Conservation (phyloP, 768 basidiomycete genomes). For the Xerocomellus intermedius region DNA sequence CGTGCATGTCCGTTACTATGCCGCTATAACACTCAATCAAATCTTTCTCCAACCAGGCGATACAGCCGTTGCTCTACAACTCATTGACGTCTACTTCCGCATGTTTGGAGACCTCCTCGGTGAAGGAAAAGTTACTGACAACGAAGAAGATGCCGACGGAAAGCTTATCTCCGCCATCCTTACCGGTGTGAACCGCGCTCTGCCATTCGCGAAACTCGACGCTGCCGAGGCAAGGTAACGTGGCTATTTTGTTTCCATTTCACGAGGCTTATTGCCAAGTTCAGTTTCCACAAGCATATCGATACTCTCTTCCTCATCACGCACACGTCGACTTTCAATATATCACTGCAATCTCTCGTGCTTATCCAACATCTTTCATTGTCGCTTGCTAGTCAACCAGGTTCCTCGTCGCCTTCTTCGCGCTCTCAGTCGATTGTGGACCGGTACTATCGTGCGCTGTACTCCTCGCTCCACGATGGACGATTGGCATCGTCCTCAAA, state of each 20-base stretch:
- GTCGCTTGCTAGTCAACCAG: slow-evolving; percentile 43
- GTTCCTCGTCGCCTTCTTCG: slow-evolving; percentile 40
- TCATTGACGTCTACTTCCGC: slow-evolving; percentile 92
- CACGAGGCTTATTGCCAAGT: neutral
- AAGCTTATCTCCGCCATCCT: slow-evolving; percentile 86
- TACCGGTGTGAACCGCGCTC: slow-evolving; percentile 91
- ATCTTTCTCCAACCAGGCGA: slow-evolving; percentile 71
- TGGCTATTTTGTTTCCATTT: neutral
- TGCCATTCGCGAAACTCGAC: slow-evolving; percentile 88
- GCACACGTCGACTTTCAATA: slow-evolving; percentile 95
- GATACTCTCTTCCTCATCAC: slow-evolving; percentile 94
- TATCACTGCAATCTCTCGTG: slow-evolving; percentile 87
- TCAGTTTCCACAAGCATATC: slow-evolving; percentile 80
- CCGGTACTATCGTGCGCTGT: slow-evolving; percentile 80
- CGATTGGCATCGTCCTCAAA: slow-evolving; percentile 83
- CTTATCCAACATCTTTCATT: slow-evolving; percentile 82
- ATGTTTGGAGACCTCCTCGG: slow-evolving; percentile 88
- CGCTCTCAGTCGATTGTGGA: slow-evolving; percentile 51
- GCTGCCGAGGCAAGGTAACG: slow-evolving; percentile 63
- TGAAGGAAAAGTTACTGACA: slow-evolving; percentile 40
- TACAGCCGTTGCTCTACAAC: slow-evolving; percentile 66
- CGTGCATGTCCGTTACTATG: slow-evolving; percentile 85
- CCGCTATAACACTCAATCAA: slow-evolving; percentile 93
- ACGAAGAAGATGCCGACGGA: slow-evolving; percentile 66
- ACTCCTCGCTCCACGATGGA: slow-evolving; percentile 82